phyloP scores from a whole-genome alignment of 2,329 filamentous ascomycete species.

The Immersiporthe knoxdaviesiana region DNA sequence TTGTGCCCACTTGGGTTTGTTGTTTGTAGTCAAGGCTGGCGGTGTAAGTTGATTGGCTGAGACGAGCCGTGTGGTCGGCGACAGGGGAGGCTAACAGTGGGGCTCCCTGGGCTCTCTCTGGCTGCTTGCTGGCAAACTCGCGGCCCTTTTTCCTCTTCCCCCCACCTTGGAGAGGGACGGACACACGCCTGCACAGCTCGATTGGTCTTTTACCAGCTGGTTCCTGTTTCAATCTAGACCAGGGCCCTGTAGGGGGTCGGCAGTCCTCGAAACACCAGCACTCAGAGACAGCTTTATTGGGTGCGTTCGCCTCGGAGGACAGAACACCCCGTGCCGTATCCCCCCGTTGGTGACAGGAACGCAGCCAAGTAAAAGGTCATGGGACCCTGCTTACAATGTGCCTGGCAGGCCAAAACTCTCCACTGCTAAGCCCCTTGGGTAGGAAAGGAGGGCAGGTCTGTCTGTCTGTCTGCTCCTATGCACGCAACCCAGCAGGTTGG shows the following conservation, averaged over 20 bases:
- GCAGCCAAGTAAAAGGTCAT: too few relatives aligned
- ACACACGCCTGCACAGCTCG: background rate
- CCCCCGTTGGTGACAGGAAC: background rate
- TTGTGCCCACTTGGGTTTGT: background rate
- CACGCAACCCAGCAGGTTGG: too few relatives aligned
- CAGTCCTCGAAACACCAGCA: background rate
- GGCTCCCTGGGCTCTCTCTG: background rate
- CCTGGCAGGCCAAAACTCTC: background rate
- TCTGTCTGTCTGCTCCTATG: background rate
- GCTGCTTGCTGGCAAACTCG: constrained; percentile 4
- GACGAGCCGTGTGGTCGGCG: background rate
- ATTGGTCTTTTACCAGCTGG: background rate
- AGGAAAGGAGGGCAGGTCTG: too few relatives aligned
- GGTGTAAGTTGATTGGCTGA: constrained; percentile 21
- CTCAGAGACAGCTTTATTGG: background rate
- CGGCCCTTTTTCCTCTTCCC: background rate
- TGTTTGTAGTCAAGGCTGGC: constrained; percentile 5
- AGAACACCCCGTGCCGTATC: background rate
- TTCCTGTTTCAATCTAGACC: constrained; percentile 7
- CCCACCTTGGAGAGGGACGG: background rate
- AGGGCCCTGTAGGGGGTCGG: background rate
- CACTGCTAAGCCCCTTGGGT: background rate
- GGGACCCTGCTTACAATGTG: too few relatives aligned
- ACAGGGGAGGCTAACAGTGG: constrained; percentile 6
- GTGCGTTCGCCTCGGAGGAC: background rate